These are phyloP conservation scores for Nidularia pulvinata DNA, from an alignment of 768 basidiomycete genomes.

Conservation along the genomic window DNA sequence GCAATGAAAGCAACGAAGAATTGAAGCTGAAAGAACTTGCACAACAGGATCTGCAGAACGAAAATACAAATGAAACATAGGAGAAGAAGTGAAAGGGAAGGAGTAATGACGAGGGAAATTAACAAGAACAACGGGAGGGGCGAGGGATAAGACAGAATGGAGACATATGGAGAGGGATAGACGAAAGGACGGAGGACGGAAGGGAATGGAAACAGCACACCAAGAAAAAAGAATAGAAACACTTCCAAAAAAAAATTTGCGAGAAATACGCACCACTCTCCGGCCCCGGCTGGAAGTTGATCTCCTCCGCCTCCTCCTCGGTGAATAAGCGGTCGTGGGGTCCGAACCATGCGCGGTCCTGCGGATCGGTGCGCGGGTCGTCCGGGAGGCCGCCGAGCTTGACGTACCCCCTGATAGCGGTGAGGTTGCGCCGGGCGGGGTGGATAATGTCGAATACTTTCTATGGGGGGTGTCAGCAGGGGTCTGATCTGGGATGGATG, in stretches of 20 bases:
- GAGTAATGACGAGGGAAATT: background rate
- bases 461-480: conserved; percentile 35
- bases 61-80: background rate
- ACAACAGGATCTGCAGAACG: background rate
- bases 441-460: conserved; percentile 96
- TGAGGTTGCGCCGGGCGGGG: conserved; percentile 86
- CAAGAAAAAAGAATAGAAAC: background rate
- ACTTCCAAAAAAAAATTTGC: too few species aligned
- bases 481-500: too few species aligned
- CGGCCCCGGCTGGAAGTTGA: conserved; percentile 83
- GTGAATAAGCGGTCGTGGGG: conserved; percentile 96
- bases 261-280: conserved; percentile 69
- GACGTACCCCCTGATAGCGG: conserved; percentile 92
- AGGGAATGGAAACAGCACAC: background rate
- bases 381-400: conserved; percentile 97
- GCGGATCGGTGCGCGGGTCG: conserved; percentile 94
- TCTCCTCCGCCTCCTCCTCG: conserved; percentile 77
- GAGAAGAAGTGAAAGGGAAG: too few species aligned
- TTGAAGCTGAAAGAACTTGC: background rate
- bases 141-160: background rate
- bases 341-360: conserved; percentile 98
- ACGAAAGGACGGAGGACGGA: conserved; percentile 1
- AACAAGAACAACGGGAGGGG: background rate
- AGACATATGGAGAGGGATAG: background rate
- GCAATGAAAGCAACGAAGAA: background rate